A percentile compares a stretch with the other conserved stretches of the same genome.
Conservation (phyloP, 176 grass and related monocot genomes). For the Eleusine indica region DNA sequence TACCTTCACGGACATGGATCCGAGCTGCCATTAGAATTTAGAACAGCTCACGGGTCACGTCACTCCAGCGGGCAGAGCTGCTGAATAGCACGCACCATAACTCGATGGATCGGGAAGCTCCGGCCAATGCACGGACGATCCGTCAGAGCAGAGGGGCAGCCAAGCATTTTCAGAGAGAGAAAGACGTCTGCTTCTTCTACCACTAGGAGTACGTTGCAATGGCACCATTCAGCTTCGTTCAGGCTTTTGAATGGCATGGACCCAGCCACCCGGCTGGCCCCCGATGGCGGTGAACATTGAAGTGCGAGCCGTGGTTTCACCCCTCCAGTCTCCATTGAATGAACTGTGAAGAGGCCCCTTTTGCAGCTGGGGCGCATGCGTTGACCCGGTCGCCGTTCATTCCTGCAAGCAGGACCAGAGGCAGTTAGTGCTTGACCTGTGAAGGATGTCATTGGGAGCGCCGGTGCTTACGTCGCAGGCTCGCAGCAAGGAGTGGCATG, state of each 20-base stretch:
- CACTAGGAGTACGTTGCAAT: neutral
- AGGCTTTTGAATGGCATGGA: constrained; percentile 39
- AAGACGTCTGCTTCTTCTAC: neutral
- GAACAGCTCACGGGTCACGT: constrained; percentile 41
- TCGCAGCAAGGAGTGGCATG: neutral
- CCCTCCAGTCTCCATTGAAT: constrained; percentile 16
- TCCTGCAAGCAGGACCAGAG: neutral
- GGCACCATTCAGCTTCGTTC: neutral
- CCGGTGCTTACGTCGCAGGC: neutral
- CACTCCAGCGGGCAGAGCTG: neutral
- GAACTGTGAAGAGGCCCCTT: neutral
- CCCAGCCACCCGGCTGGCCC: neutral
- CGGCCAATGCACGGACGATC: constrained; percentile 25
- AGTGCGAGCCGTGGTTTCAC: neutral
- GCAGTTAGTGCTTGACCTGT: neutral
- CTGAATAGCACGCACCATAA: neutral
- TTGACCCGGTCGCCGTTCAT: constrained; percentile 19
- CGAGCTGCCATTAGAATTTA: constrained; percentile 17
- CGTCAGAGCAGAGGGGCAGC: constrained; percentile 3
- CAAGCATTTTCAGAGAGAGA: neutral
- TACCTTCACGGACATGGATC: constrained; percentile 23
- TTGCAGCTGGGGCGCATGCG: neutral
- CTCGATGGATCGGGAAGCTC: constrained; percentile 10
- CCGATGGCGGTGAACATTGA: constrained; percentile 5
- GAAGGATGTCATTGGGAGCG: neutral